Evolutionary conservation across 306 rosid genomes (phyloP), one percentile per base, ranked within the genome.

Genomic region (Trifolium pratense): DNA sequence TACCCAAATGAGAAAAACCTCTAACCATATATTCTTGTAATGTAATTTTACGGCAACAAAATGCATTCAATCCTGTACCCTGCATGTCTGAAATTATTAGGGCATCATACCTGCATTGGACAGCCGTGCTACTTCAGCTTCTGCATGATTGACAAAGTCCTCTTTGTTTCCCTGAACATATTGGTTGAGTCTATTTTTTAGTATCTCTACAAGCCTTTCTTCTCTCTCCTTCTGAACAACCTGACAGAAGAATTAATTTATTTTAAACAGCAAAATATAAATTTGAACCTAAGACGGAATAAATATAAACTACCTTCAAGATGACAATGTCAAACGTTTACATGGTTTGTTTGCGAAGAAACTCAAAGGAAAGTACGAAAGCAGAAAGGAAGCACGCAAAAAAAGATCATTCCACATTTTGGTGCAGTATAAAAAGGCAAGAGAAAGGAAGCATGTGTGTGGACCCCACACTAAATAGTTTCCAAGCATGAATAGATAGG

Each of bases 151-250:
- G 75, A 79, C 70, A 74, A 94, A 88, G 31, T 87, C 97, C 40
- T 73, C 87, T 78, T 89, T 91, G 86, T 87, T 88, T 82, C 92
- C 98, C 87, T 86, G 93, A 64, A 93, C 88, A 76, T 93, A 93
- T 59, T 84, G 90, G 78, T 85, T 84, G 42, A 94, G 90, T 73
- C 97, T 87, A 80, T 67, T 81, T 86, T 87, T 94, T 18, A 94
- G 85, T 66, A 68, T 84, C 58, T 91, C 89, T 51, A 73, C 87
- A 73, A 94, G 98, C 87, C 75, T 94, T 77, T 94, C 98, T 82
- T 94, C 98, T 83, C 98, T 89, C 70, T 94, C 98, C 81, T 79
- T 89, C 73, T 94, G 98, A 76, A 94, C 96, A 79, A 84, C 84
- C 98, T 93, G 87, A 56, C 23, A 72, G 69, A 75, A 72, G 81